These are phyloP conservation scores for Betula pendula DNA, from an alignment of 306 rosid genomes.

Conservation along the genomic window DNA sequence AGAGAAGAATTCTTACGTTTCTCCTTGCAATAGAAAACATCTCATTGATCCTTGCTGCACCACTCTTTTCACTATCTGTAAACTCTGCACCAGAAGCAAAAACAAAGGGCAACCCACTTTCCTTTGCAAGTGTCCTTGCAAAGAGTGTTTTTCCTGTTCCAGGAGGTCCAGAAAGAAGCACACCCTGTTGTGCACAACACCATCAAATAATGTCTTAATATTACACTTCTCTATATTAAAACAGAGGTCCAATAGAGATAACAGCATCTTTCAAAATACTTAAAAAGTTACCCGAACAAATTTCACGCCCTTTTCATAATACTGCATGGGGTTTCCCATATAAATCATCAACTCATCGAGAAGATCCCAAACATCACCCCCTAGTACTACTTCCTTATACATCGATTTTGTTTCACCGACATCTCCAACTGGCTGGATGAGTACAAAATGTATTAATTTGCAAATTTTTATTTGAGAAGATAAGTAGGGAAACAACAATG, in stretches of 20 bases:
- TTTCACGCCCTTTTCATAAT: slow-evolving; percentile 81
- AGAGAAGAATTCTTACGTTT: slow-evolving; percentile 56
- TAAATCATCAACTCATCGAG: slow-evolving; percentile 96
- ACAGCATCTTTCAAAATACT: slow-evolving; percentile 12
- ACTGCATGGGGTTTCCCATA: slow-evolving; percentile 98
- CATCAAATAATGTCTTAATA: slow-evolving; percentile 28
- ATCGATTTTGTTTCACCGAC: slow-evolving; percentile 80
- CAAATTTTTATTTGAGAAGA: slow-evolving; percentile 5
- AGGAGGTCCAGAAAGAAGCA: slow-evolving; percentile 98
- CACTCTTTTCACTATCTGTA: slow-evolving; percentile 95
- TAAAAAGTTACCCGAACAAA: slow-evolving; percentile 82
- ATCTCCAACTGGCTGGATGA: slow-evolving; percentile 80
- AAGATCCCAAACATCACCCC: slow-evolving; percentile 99
- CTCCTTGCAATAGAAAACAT: slow-evolving; percentile 92
- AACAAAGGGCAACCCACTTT: slow-evolving; percentile 93
- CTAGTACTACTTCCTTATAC: slow-evolving; percentile 90
- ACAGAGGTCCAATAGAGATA: slow-evolving; percentile 20
- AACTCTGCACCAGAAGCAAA: slow-evolving; percentile 99
- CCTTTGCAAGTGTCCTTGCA: slow-evolving; percentile 90
- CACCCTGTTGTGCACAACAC: slow-evolving; percentile 63
- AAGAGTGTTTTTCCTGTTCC: slow-evolving; percentile 99
- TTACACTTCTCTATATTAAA: slow-evolving; percentile 17
- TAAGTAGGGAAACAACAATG: slow-evolving; percentile 5
- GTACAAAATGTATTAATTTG: slow-evolving; percentile 16
- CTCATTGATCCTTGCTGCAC: slow-evolving; percentile 85